phyloP scores from a whole-genome alignment of 148 eudicot species.

The Amaranthus palmeri region DNA sequence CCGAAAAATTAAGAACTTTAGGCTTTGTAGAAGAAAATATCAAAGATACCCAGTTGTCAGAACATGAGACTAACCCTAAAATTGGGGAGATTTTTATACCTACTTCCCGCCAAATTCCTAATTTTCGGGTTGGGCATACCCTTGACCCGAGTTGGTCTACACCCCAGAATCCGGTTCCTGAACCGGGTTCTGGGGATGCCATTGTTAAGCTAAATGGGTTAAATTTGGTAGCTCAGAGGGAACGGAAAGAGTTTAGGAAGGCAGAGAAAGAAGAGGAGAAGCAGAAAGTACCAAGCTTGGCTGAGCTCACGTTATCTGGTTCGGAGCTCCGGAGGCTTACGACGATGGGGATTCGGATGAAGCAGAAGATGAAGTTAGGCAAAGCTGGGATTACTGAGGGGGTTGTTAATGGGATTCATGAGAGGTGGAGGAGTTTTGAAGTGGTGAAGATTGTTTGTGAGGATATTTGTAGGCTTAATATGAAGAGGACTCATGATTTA shows the following conservation, averaged over 20 bases:
- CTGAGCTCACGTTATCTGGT: constrained; percentile 53
- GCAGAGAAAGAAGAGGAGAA: constrained; percentile 19
- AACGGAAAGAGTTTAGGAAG: constrained; percentile 36
- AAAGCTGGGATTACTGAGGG: constrained; percentile 94
- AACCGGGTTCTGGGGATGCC: constrained; percentile 53
- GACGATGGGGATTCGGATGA: constrained; percentile 52
- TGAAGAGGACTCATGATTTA: constrained; percentile 91
- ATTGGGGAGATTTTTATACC: constrained; percentile 80
- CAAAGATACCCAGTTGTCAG: not conserved
- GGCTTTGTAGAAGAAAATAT: constrained; percentile 56
- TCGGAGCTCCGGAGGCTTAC: constrained; percentile 67
- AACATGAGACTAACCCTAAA: not conserved
- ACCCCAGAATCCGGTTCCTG: constrained; percentile 73
- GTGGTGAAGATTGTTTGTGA: constrained; percentile 70
- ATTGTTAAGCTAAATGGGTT: constrained; percentile 44
- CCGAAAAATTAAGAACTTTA: constrained; percentile 82
- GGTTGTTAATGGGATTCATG: constrained; percentile 89
- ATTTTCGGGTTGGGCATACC: constrained; percentile 77
- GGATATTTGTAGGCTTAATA: constrained; percentile 75
- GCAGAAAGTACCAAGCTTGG: constrained; percentile 51
- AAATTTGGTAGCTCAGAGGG: constrained; percentile 38
- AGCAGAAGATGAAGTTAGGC: constrained; percentile 75
- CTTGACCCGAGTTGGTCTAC: constrained; percentile 86
- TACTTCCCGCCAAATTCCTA: constrained; percentile 50
- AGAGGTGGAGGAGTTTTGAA: constrained; percentile 79